These are phyloP conservation scores for Alternaria alternata DNA, from an alignment of 2,329 filamentous ascomycete genomes.

Conservation along the genomic window DNA sequence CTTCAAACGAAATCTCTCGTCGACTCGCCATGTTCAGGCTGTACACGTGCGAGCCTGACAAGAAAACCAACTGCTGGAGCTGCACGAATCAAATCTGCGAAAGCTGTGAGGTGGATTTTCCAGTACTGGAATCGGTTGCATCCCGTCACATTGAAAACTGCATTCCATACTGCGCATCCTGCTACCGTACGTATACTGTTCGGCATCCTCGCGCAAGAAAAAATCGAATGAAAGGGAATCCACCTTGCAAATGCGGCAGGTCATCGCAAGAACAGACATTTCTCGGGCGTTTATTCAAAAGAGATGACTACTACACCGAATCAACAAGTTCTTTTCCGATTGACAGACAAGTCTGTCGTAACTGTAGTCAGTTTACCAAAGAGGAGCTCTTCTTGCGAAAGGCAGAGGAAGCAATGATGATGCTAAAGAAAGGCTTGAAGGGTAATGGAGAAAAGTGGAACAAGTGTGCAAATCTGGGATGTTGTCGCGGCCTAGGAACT, in stretches of 20 bases:
- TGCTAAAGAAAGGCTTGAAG: constrained; percentile 24
- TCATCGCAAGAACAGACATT: neutral
- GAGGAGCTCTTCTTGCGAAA: constrained; percentile 19
- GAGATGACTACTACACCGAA: neutral
- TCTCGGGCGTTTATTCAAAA: constrained; percentile 4
- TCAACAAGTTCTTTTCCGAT: neutral
- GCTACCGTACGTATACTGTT: constrained; percentile 24
- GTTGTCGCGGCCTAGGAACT: constrained; percentile 16
- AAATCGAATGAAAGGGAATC: neutral
- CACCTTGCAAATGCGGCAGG: constrained; percentile 24
- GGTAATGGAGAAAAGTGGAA: constrained; percentile 13
- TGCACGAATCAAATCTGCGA: constrained; percentile 34
- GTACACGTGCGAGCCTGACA: constrained; percentile 28
- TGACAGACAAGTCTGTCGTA: constrained; percentile 19
- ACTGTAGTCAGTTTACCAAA: constrained; percentile 17
- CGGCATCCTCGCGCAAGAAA: neutral
- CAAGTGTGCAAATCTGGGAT: constrained; percentile 19
- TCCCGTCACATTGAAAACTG: constrained; percentile 34
- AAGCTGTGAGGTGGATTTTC: constrained; percentile 19
- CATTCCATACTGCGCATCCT: constrained; percentile 32
- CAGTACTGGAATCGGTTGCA: constrained; percentile 14
- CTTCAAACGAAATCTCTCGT: constrained; percentile 23
- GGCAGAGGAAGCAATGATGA: constrained; percentile 17
- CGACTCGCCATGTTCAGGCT: constrained; percentile 26
- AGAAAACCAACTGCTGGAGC: constrained; percentile 29